These are phyloP conservation scores for Triticum dicoccoides DNA, from an alignment of 176 grass and related monocot species.

Conservation along the genomic window DNA sequence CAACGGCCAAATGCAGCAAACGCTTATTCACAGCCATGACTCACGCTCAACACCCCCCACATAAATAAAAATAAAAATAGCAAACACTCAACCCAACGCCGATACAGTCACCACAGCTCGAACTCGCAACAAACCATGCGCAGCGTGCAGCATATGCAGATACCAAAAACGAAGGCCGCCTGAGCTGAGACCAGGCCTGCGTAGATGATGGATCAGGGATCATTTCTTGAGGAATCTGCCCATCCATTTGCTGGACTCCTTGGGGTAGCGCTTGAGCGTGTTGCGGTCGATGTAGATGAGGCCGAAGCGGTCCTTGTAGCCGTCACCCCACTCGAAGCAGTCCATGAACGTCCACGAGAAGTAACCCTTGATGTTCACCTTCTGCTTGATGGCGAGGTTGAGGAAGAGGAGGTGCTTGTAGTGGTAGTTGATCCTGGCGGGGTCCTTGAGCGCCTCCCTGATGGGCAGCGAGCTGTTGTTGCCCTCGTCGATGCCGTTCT, in stretches of 20 bases:
- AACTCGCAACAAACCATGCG: too few relatives aligned
- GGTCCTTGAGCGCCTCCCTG: conserved; percentile 40
- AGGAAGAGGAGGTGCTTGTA: conserved; percentile 35
- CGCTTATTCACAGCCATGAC: too few relatives aligned
- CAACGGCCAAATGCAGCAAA: too few relatives aligned
- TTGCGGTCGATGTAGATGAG: conserved; percentile 54
- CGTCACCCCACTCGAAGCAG: conserved; percentile 64
- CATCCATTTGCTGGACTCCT: conserved; percentile 62
- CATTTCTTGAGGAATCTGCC: conserved; percentile 37
- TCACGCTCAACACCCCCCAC: too few relatives aligned
- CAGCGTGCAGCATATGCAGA: too few relatives aligned
- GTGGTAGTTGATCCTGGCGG: conserved; percentile 42
- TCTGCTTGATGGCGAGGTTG: conserved; percentile 48
- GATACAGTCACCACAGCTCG: too few relatives aligned
- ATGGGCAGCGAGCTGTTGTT: conserved; percentile 47
- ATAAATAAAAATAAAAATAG: too few relatives aligned
- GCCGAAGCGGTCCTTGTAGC: conserved; percentile 53
- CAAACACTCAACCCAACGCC: too few relatives aligned
- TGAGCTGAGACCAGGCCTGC: too few relatives aligned
- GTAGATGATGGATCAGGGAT: not conserved
- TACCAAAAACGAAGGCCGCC: too few relatives aligned
- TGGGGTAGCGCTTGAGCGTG: conserved; percentile 60
- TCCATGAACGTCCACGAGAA: conserved; percentile 76
- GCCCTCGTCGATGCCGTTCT: conserved; percentile 46
- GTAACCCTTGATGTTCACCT: conserved; percentile 54